Conservation (phyloP, 441 rosid species). For the Pelargonium cotyledonis region DNA sequence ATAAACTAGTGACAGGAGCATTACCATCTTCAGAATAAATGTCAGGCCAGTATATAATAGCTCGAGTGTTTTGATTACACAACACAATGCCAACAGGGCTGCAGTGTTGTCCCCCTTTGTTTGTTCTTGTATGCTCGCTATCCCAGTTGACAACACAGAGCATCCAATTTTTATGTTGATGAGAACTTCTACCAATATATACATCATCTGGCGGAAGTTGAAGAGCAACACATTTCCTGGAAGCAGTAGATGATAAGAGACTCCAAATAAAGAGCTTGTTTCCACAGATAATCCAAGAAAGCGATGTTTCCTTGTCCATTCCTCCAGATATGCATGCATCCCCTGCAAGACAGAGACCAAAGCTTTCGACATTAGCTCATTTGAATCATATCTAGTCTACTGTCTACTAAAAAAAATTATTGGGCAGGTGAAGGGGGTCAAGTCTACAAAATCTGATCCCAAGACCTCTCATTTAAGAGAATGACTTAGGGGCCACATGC, state of each 20-base stretch:
- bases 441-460: too few species aligned
- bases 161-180: constrained; percentile 49
- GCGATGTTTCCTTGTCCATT: constrained; percentile 65
- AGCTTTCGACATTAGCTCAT: constrained; percentile 16
- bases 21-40: constrained; percentile 42
- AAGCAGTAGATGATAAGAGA: constrained; percentile 45
- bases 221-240: constrained; percentile 53
- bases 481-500: too few species aligned
- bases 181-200: constrained; percentile 28
- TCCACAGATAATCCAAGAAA: constrained; percentile 72
- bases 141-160: constrained; percentile 64
- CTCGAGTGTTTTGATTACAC: constrained; percentile 55
- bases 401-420: too few species aligned
- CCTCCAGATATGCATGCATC: constrained; percentile 57
- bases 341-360: constrained; percentile 38
- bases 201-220: constrained; percentile 46
- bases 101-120: constrained; percentile 30
- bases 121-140: constrained; percentile 24
- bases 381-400: constrained; percentile 7
- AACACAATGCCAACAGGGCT: constrained; percentile 49
- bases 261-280: constrained; percentile 71
- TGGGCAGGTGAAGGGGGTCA: too few species aligned
- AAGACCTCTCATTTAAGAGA: too few species aligned
- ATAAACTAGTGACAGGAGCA: constrained; percentile 36
- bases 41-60: constrained; percentile 70